phyloP scores from a whole-genome alignment of 176 grass and related monocot species.

The Cenchrus fungigraminus region DNA sequence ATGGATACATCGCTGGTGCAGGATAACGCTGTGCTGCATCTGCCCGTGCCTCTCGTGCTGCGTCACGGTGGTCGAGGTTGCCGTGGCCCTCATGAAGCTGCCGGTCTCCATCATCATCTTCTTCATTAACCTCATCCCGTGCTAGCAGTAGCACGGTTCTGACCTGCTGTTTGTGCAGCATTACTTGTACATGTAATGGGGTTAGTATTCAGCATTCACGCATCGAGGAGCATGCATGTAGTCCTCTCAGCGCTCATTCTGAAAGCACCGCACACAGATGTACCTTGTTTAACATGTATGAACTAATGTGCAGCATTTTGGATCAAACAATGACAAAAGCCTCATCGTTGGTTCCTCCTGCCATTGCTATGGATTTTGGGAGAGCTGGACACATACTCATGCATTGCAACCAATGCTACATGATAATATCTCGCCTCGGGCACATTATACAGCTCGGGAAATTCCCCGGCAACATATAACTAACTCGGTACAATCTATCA shows the following conservation, averaged over 20 bases:
- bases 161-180: neutral
- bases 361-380: neutral
- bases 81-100: constrained; percentile 46
- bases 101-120: constrained; percentile 54
- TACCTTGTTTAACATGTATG: neutral
- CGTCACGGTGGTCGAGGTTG: constrained; percentile 41
- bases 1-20: constrained; percentile 17
- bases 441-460: constrained; percentile 28
- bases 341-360: neutral
- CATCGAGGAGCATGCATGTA: neutral
- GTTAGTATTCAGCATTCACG: neutral
- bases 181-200: neutral
- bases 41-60: constrained; percentile 71
- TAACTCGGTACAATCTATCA: constrained; percentile 31
- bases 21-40: constrained; percentile 49
- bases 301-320: neutral
- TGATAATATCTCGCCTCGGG: constrained; percentile 27
- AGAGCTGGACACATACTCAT: neutral
- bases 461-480: constrained; percentile 33
- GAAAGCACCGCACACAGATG: neutral
- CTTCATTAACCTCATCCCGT: constrained; percentile 62
- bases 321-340: neutral
- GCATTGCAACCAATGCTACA: constrained; percentile 31
- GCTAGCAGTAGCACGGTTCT: constrained; percentile 20
- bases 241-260: neutral